A percentile compares a stretch with the other conserved stretches of the same genome.
These are phyloP conservation scores for Rubia yunnanensis DNA, from an alignment of 257 asterid genomes.

Conservation along the genomic window DNA sequence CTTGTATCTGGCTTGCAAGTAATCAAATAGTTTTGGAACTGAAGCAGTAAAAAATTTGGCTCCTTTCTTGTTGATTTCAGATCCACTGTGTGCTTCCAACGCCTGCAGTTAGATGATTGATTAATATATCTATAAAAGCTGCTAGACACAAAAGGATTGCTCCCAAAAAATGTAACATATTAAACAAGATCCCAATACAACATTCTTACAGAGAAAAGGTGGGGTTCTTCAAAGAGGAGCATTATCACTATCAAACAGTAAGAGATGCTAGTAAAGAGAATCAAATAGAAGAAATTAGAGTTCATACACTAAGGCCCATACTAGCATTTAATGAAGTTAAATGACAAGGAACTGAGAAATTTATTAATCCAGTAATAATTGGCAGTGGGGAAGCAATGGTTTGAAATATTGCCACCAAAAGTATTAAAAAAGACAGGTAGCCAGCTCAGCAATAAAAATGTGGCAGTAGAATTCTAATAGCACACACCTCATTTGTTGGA, in stretches of 20 bases:
- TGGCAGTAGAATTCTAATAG: not conserved
- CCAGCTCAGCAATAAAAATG: not conserved
- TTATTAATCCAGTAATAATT: not conserved
- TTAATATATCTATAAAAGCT: not conserved
- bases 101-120: constrained; percentile 33
- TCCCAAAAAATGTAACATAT: not conserved
- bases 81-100: constrained; percentile 54
- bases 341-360: not conserved
- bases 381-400: not conserved
- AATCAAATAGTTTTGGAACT: constrained; percentile 57
- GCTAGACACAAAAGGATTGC: not conserved
- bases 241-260: not conserved
- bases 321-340: not conserved
- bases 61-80: constrained; percentile 49
- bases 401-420: not conserved
- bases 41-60: constrained; percentile 46
- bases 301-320: not conserved
- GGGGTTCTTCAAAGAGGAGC: not conserved
- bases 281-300: not conserved
- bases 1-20: constrained; percentile 46
- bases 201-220: not conserved
- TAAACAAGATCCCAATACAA: not conserved
- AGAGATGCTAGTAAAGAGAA: not conserved
- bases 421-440: not conserved
- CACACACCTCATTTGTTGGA: not conserved